Percentiles rank a stretch among this genome's conserved stretches.
Evolutionary conservation across 495 filamentous ascomycete species (phyloP).

Genomic region (Cenococcum geophilum): DNA sequence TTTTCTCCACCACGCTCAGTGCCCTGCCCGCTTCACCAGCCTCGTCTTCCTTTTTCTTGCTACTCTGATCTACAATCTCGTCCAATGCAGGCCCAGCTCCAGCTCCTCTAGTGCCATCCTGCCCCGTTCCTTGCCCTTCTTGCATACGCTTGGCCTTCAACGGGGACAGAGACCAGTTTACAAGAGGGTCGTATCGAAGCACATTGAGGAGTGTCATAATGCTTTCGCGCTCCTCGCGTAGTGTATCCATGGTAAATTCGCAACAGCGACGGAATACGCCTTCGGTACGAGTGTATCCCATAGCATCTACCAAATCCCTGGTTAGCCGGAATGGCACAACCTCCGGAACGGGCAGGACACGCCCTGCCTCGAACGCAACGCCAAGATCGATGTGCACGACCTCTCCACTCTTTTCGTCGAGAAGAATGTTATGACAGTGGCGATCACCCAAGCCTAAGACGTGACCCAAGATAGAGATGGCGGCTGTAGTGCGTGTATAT

Average conservation of each 20-base stretch:
- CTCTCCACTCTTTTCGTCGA: slow-evolving; percentile 85
- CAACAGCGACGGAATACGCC: slow-evolving; percentile 94
- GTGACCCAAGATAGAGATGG: slow-evolving; percentile 90
- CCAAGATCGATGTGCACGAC: slow-evolving; percentile 96
- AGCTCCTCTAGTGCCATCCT: slow-evolving; percentile 37
- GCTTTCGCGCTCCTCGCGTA: slow-evolving; percentile 84
- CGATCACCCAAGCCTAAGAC: slow-evolving; percentile 92
- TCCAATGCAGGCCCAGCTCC: slow-evolving; percentile 30
- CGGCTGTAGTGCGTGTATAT: slow-evolving; percentile 87
- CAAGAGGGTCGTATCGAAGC: slow-evolving; percentile 90
- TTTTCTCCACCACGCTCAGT: slow-evolving; percentile 87
- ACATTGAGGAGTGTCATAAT: slow-evolving; percentile 98
- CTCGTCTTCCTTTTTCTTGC: slow-evolving; percentile 52
- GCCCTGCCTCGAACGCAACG: slow-evolving; percentile 92
- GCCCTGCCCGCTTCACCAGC: slow-evolving; percentile 89
- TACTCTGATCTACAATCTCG: slow-evolving; percentile 30
- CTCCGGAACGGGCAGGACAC: slow-evolving; percentile 86
- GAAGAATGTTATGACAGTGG: slow-evolving; percentile 92
- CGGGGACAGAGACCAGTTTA: slow-evolving; percentile 92
- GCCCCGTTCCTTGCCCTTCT: slow-evolving; percentile 53
- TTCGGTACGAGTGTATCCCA: slow-evolving; percentile 93
- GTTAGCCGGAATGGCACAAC: slow-evolving; percentile 92
- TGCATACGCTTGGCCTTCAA: slow-evolving; percentile 74
- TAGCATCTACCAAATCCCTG: slow-evolving; percentile 92
- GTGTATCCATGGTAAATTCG: slow-evolving; percentile 90